These are phyloP conservation scores for Moniliella sp. DNA, from an alignment of 1,284 basidiomycete species.

Conservation along the genomic window DNA sequence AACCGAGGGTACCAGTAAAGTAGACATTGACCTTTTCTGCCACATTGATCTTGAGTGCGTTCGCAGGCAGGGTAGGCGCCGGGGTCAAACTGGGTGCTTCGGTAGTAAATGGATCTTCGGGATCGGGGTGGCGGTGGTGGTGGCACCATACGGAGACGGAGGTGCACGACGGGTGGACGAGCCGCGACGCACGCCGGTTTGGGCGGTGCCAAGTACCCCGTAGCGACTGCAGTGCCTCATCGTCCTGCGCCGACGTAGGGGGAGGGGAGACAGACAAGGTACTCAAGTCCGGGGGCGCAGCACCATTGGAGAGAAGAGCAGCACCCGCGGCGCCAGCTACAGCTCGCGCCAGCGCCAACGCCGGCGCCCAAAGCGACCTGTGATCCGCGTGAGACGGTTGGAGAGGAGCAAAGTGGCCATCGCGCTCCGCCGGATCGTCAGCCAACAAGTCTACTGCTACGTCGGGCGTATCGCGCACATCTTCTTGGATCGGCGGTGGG, in stretches of 20 bases:
- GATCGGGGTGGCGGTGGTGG: not conserved
- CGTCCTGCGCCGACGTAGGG: constrained; percentile 34
- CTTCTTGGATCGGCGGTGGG: too few relatives aligned
- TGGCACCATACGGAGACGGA: not conserved
- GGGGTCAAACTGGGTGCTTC: constrained; percentile 11
- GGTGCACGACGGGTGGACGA: constrained; percentile 29
- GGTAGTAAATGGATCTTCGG: constrained; percentile 1
- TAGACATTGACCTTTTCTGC: constrained; percentile 40
- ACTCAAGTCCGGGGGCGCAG: not conserved
- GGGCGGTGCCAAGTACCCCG: constrained; percentile 35
- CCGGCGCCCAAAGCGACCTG: constrained; percentile 24
- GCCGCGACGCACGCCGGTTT: constrained; percentile 15
- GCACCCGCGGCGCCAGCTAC: not conserved
- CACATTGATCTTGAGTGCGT: constrained; percentile 36
- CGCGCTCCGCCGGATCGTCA: not conserved
- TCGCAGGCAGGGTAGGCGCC: constrained; percentile 3
- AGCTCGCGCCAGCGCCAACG: not conserved
- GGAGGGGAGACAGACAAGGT: not conserved
- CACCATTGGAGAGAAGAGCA: too few relatives aligned
- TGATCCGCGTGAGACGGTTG: constrained; percentile 12
- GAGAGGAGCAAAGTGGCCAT: not conserved
- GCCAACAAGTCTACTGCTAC: too few relatives aligned
- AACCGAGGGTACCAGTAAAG: constrained; percentile 34
- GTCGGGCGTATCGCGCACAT: too few relatives aligned
- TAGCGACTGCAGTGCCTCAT: constrained; percentile 38